Evolutionary conservation across 2,329 filamentous ascomycete genomes (phyloP).

Genomic region (Domatiomyces globalis): DNA sequence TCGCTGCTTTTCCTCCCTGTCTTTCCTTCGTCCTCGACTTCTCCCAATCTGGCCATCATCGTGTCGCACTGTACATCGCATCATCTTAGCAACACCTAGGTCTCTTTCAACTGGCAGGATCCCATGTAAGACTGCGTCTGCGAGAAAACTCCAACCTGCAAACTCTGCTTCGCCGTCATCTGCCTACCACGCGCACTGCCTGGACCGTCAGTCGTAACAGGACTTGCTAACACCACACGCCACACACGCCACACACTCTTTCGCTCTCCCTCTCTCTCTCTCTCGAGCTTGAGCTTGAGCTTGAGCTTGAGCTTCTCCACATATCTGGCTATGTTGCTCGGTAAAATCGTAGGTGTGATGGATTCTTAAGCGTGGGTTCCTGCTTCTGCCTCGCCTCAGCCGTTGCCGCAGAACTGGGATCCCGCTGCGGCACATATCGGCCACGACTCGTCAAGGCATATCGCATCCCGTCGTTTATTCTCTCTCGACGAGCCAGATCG

Average conservation of each 20-base stretch:
- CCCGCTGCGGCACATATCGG: neutral
- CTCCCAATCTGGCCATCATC: neutral
- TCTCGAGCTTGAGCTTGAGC: neutral
- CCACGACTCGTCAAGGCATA: conserved; percentile 28
- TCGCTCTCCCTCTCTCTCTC: no score
- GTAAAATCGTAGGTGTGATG: neutral
- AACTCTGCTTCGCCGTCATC: neutral
- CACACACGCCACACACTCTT: no score
- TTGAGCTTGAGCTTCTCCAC: no score
- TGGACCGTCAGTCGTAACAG: neutral
- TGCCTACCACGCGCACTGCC: neutral
- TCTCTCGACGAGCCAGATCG: no score
- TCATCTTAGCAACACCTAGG: neutral
- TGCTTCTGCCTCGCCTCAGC: neutral
- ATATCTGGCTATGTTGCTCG: neutral
- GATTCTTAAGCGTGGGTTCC: neutral
- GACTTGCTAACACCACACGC: neutral
- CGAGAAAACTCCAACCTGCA: neutral
- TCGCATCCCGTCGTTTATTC: conserved; percentile 22
- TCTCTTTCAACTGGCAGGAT: neutral
- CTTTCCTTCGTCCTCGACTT: no score
- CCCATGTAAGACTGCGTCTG: neutral
- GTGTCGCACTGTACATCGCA: neutral
- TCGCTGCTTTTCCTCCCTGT: neutral
- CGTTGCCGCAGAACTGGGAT: neutral